Evolutionary conservation across 768 basidiomycete genomes (phyloP).

Genomic region (Melanogaster broomeanus): DNA sequence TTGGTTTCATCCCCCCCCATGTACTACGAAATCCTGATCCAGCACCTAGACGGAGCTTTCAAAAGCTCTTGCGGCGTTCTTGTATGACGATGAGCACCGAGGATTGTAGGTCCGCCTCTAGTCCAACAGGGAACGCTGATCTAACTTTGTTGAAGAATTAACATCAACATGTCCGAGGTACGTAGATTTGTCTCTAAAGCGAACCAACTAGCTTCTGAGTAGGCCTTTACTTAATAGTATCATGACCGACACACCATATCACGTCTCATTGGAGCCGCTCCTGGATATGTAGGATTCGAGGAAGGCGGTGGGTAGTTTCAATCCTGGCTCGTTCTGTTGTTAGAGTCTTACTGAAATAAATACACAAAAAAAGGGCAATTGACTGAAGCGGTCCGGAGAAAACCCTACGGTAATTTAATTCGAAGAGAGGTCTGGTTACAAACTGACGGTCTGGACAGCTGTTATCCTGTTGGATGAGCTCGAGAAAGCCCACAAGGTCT

Average conservation of each 20-base stretch:
- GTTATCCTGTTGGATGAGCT: constrained; percentile 68
- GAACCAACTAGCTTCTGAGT: neutral
- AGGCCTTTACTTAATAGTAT: constrained; percentile 47
- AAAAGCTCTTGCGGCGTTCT: constrained; percentile 84
- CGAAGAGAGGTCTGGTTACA: neutral
- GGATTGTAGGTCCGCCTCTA: constrained; percentile 61
- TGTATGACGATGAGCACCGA: constrained; percentile 87
- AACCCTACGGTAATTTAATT: constrained; percentile 49
- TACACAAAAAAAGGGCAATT: constrained; percentile 45
- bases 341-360: neutral
- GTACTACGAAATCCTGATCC: neutral
- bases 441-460: constrained; percentile 33
- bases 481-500: constrained; percentile 80
- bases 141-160: constrained; percentile 53
- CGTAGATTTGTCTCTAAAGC: neutral
- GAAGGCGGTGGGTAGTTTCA: constrained; percentile 56
- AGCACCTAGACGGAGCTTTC: constrained; percentile 70
- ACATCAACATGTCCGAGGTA: constrained; percentile 92
- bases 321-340: neutral
- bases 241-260: constrained; percentile 92
- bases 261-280: constrained; percentile 87
- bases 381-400: constrained; percentile 64
- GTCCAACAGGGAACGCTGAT: neutral
- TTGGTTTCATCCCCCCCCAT: constrained; percentile 19
- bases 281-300: constrained; percentile 84